A percentile compares a stretch with the other conserved stretches of the same genome.
Conservation (phyloP, 306 rosid genomes). For the Phaseolus lunatus region DNA sequence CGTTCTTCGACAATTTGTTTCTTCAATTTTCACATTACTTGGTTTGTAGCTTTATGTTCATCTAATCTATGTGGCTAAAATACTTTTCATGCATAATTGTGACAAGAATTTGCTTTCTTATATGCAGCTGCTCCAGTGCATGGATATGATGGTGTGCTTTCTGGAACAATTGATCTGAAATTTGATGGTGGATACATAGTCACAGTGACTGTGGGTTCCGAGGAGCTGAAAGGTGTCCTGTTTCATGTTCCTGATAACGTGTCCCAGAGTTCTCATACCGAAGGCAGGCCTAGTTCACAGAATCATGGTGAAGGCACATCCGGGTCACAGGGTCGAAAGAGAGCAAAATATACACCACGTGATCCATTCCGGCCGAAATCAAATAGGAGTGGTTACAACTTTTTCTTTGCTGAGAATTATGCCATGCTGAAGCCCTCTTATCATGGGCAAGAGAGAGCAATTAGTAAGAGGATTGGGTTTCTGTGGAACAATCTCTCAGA, state of each 20-base stretch:
- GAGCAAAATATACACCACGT: constrained; percentile 56
- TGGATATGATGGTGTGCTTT: constrained; percentile 56
- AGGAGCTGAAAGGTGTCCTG: constrained; percentile 68
- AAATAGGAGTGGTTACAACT: constrained; percentile 81
- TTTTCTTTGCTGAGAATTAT: constrained; percentile 80
- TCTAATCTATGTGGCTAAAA: constrained; percentile 31
- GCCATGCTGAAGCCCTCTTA: constrained; percentile 71
- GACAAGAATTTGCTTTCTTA: constrained; percentile 39
- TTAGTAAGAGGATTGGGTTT: constrained; percentile 71
- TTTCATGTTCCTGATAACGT: constrained; percentile 64
- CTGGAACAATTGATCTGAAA: constrained; percentile 73
- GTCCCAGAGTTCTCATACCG: constrained; percentile 49
- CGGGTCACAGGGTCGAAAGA: constrained; percentile 55
- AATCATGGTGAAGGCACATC: constrained; percentile 39
- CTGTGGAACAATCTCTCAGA: constrained; percentile 84
- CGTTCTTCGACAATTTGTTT: constrained; percentile 8
- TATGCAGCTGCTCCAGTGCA: constrained; percentile 55
- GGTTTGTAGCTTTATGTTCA: constrained; percentile 6
- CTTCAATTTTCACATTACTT: constrained; percentile 7
- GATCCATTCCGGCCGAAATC: constrained; percentile 81
- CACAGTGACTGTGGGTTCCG: constrained; percentile 65
- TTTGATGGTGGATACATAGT: constrained; percentile 78
- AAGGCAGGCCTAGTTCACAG: constrained; percentile 43
- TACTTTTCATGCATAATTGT: constrained; percentile 14
- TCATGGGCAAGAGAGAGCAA: constrained; percentile 72